These are phyloP conservation scores for Xylariaceae sp. DNA, from an alignment of 2,329 filamentous ascomycete species.

Conservation along the genomic window DNA sequence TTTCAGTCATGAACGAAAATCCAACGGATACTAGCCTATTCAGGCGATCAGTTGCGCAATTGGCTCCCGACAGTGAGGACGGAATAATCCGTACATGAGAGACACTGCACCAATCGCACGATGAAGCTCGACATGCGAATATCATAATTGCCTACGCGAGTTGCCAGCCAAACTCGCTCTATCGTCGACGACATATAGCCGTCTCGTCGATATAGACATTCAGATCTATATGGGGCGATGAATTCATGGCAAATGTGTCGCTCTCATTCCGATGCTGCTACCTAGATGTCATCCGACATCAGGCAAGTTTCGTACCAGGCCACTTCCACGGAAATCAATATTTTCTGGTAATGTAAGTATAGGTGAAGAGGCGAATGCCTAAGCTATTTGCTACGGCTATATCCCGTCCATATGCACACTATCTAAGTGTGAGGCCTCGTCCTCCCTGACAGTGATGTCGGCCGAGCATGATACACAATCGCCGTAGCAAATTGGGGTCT, in stretches of 20 bases:
- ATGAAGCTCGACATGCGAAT: not conserved
- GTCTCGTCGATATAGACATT: not conserved
- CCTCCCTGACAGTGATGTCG: not conserved
- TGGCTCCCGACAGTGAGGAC: not conserved
- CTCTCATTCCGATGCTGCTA: not conserved
- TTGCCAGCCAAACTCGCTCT: not conserved
- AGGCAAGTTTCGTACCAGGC: not conserved
- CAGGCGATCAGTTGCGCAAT: not conserved
- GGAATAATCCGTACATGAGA: not conserved
- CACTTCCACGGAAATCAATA: not conserved
- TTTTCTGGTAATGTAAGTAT: not conserved
- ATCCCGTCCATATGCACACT: not conserved
- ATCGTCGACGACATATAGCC: not conserved
- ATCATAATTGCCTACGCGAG: not conserved
- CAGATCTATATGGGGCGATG: not conserved
- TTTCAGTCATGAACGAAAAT: not conserved
- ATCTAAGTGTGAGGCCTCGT: not conserved
- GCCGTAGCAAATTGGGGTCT: not conserved
- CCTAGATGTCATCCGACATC: not conserved
- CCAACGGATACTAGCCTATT: conserved; percentile 2
- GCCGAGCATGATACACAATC: not conserved
- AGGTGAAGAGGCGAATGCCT: not conserved
- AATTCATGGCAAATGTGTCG: not conserved
- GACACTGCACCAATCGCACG: not conserved
- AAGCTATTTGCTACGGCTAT: not conserved